Conservation (phyloP, 352 stramenopile genomes). For the Phytophthora meadii region DNA sequence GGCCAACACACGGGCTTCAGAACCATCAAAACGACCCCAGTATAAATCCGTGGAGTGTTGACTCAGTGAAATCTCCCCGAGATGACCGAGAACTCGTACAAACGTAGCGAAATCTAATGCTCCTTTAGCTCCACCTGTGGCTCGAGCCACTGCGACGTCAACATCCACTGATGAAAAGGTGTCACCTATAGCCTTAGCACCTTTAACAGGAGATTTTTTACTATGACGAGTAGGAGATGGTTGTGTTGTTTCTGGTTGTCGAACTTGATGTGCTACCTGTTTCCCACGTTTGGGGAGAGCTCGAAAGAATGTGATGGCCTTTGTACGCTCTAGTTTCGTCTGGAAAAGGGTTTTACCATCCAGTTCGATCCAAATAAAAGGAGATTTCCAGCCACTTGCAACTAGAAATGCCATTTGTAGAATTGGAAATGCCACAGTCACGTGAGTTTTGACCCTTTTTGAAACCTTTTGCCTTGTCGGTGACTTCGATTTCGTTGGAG, state of each 20-base stretch:
- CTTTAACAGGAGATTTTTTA: conserved; percentile 24
- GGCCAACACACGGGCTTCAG: conserved; percentile 47
- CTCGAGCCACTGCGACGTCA: conserved; percentile 68
- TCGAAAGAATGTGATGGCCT: conserved; percentile 60
- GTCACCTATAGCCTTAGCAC: conserved; percentile 20
- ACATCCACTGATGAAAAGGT: conserved; percentile 62
- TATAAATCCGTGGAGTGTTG: conserved; percentile 32
- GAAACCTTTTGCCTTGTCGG: conserved; percentile 21
- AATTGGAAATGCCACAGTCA: conserved; percentile 37
- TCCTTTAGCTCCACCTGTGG: conserved; percentile 50
- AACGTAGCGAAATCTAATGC: conserved; percentile 61
- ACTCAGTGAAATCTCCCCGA: conserved; percentile 44
- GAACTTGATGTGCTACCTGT: conserved; percentile 13
- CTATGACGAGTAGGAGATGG: conserved; percentile 20
- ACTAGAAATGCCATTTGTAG: conserved; percentile 57
- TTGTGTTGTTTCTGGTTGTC: conserved; percentile 5
- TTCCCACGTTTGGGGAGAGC: conserved; percentile 41
- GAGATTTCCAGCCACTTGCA: conserved; percentile 48
- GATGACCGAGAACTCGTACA: conserved; percentile 29
- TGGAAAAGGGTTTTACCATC: conserved; percentile 48
- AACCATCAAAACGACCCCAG: conserved; percentile 55
- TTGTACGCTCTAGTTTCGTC: conserved; percentile 60
- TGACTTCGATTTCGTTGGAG: conserved; percentile 21
- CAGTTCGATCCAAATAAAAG: conserved; percentile 37
- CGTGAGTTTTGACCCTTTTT: conserved; percentile 7